Base-by-base conservation (phyloP, 2,329 filamentous ascomycete species). In the Hirsutella rhossiliensis region DNA sequence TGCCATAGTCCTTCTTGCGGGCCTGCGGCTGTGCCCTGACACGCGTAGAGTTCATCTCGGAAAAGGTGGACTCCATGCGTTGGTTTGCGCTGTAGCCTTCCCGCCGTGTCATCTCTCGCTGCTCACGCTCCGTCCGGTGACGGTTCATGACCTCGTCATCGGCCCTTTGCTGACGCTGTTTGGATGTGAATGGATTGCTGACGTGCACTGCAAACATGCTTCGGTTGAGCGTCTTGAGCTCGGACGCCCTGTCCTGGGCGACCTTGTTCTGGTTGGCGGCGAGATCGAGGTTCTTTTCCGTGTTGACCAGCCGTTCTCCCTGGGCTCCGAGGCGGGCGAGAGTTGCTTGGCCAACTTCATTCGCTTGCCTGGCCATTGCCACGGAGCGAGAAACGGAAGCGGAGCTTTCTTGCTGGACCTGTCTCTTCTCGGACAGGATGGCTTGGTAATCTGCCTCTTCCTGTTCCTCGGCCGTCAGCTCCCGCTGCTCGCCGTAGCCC, bases 191-290 rank as follows among this genome's bases (percentile, higher is more conserved):
- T 0, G 83, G 83, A 54, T 87, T 87, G 43, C 72, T 71, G 23
- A 89, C 81, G 56, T 88, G 83, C 19, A 89, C 76, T 5, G 86
- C 84, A 57, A 95, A 95, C 87, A 96, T 94, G 67, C 82, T 88
- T 49, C 83, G 73, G 63, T 96, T 94, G 41, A 94, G 70, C 1
- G 78, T 86, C 67, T 90, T 90, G 32, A 96, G 69, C 58, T 95
- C 87, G 40, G 80, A 77, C 1, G 87, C 83, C 54, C 86, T 84
- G 52, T 89, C 86, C 53, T 88, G 81, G 0, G 86, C 85, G 47
- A 84, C 68, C 46, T 79, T 77, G 54, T 85, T 86, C 58, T 88
- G 81, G 50, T 82, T 82, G n/a, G 76, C 67, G 4, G 87, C 84
- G 50, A 86, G 71, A 54, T 95, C 87, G 45, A 96, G 72, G 55